Evolutionary conservation across 495 filamentous ascomycete genomes (phyloP), one percentile per base, ranked within the genome.

Genomic region (Penicillium ochrochloron): DNA sequence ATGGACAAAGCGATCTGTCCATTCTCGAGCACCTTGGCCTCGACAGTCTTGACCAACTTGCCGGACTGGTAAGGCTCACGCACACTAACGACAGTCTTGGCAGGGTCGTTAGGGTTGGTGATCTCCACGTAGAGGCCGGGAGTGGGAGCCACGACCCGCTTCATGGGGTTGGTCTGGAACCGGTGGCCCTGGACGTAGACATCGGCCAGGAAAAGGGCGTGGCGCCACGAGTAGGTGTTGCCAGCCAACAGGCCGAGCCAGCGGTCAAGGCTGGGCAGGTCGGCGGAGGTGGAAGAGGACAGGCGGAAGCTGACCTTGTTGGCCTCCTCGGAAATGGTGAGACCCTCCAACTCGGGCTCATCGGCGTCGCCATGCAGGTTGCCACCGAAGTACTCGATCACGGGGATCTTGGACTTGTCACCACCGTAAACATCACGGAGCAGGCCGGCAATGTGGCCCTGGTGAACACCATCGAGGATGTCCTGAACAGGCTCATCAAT

Each of bases 141-240:
- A 14, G 87, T 88, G 2, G 95, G 95, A 14, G 91, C 88, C 62
- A 97, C 94, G 53, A 98, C 90, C 23, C 93, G 87, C 73, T 88
- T 92, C 83, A 97, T 90, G 1, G 95, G 95, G 76, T 99, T 98
- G 35, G 92, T 95, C 80, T 97, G 93, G 79, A 96, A 97, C 69
- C 95, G 93, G 70, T 97, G 89, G 15, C 93, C 95, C 78, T 99
- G 95, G 23, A 98, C 91, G 60, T 96, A 90, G 48, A 97, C 89
- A 64, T 97, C 93, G 17, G 94, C 89, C n/a, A 89, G 90, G 77
- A 99, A 96, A n/a, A 99, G 84, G n/a, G 95, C 96, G 73, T 95
- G 92, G 60, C 92, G 85, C 95, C 95, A 99, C 35, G 92, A 96
- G 70, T 90, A 90, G 39, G 79, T 82, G 17, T 85, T 82, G 15